Evolutionary conservation across 1,284 basidiomycete genomes (phyloP), one percentile per base, ranked within the genome.

Genomic region (Ustilago hordei): DNA sequence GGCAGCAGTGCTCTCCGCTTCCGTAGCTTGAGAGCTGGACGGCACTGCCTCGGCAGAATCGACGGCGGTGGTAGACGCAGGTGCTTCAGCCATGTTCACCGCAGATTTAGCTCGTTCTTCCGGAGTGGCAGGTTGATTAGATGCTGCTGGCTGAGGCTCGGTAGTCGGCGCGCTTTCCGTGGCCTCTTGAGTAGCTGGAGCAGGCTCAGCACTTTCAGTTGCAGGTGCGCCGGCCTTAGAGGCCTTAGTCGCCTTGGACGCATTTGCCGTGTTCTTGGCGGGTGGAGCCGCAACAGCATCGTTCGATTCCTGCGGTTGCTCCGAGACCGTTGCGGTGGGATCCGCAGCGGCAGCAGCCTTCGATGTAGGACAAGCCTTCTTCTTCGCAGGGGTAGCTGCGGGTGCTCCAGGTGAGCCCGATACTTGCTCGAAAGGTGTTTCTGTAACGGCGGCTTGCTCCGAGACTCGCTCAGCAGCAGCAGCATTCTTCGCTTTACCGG

Each of bases 241-340:
- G 11, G 41, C 54, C 43, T 58, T 55, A 4, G 41, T 41, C 1
- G 52, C 53, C 47, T 65, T 57, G 15, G 58, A 38, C 34, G 54
- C 60, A 39, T 54, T 38, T 9, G 57, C 8, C 12, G 47, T 50
- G 17, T 50, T 57, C 41, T 62, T 53, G 19, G 55, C 59, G 13
- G 59, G 28, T 23, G 50, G 8, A 31, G 50, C 50, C 4, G 13
- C 38, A 15, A 15, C n/a, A 23, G 45, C 23, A 12, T 35, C 54
- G 9, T 17, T 7, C 11, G 54, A 39, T 34, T 23, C 28, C 28
- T 50, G 48, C 28, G 28, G 31, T n/a, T 50, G 28, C 28, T 50
- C 48, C 8, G 31, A 23, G 12, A 13, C n/a, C 13, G 45, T 50
- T 17, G 53, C 45, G 4, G 43, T 45, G 7, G 43, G 11, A 8